A percentile compares a stretch with the other conserved stretches of the same genome.
Conservation (phyloP, 2,329 filamentous ascomycete species). For the Sporothrix inflata region DNA sequence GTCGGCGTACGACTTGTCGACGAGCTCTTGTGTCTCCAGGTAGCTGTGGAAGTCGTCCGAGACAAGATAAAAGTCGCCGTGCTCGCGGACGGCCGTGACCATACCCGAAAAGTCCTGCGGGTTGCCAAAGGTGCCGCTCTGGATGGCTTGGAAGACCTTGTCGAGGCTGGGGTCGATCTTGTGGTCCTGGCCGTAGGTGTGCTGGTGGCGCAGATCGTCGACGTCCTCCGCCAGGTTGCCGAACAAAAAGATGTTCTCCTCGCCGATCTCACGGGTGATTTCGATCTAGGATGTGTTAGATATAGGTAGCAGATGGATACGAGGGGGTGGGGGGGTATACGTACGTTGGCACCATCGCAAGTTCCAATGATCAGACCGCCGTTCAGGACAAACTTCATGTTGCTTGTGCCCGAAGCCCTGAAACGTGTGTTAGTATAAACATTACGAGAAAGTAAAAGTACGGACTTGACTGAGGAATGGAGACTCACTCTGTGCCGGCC, state of each 20-base stretch:
- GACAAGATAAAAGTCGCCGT: constrained; percentile 96
- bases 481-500: constrained; percentile 79
- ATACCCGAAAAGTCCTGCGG: constrained; percentile 78
- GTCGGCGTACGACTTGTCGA: constrained; percentile 90
- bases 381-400: constrained; percentile 99
- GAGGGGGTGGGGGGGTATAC: background rate
- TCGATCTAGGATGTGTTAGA: constrained; percentile 67
- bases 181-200: constrained; percentile 80
- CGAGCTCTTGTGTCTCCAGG: constrained; percentile 83
- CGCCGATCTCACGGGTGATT: constrained; percentile 94
- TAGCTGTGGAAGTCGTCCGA: constrained; percentile 98
- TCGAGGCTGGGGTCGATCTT: constrained; percentile 74
- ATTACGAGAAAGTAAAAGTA: no score
- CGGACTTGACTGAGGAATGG: background rate
- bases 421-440: no score
- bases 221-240: constrained; percentile 95
- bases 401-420: constrained; percentile 79
- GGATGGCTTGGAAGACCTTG: constrained; percentile 83
- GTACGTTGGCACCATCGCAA: constrained; percentile 93
- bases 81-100: constrained; percentile 81
- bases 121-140: constrained; percentile 79
- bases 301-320: background rate
- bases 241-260: constrained; percentile 98
- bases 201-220: constrained; percentile 88
- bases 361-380: constrained; percentile 97